phyloP scores from a whole-genome alignment of 352 stramenopile species.

The Globisporangium paroecandrum region DNA sequence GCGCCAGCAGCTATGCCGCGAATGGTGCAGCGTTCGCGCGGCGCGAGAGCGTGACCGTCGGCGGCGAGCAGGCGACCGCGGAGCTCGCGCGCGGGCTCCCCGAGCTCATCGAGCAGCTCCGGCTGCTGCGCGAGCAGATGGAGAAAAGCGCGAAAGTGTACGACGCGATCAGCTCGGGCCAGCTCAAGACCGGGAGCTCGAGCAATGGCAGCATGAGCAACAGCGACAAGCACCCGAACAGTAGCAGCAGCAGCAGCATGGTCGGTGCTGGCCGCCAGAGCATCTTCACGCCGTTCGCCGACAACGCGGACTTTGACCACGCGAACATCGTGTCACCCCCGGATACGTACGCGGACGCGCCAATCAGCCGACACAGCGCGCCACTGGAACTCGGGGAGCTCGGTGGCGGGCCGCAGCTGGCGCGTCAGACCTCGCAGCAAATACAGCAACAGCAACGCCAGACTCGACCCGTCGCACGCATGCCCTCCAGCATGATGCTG shows the following conservation, averaged over 20 bases:
- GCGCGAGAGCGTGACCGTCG: conserved; percentile 28
- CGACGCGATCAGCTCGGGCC: conserved; percentile 40
- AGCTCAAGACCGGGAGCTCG: conserved; percentile 10
- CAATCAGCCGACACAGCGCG: conserved; percentile 16
- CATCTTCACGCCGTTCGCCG: conserved; percentile 38
- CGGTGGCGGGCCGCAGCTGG: conserved; percentile 14
- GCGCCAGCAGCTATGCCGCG: not conserved
- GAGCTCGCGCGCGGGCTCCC: conserved; percentile 65
- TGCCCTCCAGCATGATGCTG: conserved; percentile 1
- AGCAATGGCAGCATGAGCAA: conserved; percentile 14
- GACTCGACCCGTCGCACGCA: not conserved
- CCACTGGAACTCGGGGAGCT: conserved; percentile 15
- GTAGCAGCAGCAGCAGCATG: conserved; percentile 4
- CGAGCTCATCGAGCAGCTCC: conserved; percentile 59
- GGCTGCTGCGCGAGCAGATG: conserved; percentile 60
- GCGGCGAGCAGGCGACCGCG: conserved; percentile 16
- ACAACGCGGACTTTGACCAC: conserved; percentile 10
- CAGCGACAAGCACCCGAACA: not conserved
- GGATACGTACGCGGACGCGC: conserved; percentile 3
- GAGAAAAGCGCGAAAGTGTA: conserved; percentile 72
- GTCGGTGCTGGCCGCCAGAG: conserved; percentile 16
- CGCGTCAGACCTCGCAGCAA: conserved; percentile 31
- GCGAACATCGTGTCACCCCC: conserved; percentile 9
- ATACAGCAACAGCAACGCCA: conserved; percentile 22
- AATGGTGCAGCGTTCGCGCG: conserved; percentile 3